Evolutionary conservation across 2,329 filamentous ascomycete species (phyloP).

Genomic region (Ceratocystis albifundus): DNA sequence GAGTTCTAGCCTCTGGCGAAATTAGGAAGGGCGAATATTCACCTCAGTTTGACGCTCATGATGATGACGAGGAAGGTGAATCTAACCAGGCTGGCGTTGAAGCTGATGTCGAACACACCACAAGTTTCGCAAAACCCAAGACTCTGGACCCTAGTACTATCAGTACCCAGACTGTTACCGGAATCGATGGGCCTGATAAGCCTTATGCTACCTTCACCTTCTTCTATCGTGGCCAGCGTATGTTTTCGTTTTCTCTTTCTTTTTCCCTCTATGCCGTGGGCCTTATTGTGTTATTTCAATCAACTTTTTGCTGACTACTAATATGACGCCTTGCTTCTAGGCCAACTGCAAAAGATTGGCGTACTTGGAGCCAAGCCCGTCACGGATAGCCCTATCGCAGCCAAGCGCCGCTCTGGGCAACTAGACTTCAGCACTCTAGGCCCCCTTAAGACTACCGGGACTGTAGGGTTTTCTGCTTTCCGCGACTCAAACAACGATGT

Average conservation of each 20-base stretch:
- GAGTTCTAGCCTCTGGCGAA: constrained; percentile 87
- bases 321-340: constrained; percentile 35
- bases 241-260: constrained; percentile 36
- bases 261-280: neutral
- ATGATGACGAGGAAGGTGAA: constrained; percentile 60
- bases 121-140: constrained; percentile 94
- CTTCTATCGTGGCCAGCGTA: constrained; percentile 90
- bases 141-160: constrained; percentile 92
- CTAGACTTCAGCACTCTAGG: constrained; percentile 76
- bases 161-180: constrained; percentile 97
- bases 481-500: constrained; percentile 54
- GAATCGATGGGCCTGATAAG: constrained; percentile 89
- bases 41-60: constrained; percentile 91
- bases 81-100: constrained; percentile 33
- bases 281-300: constrained; percentile 6
- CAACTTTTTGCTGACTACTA: neutral
- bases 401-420: constrained; percentile 71
- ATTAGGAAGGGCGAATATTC: constrained; percentile 98
- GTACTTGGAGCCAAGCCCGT: constrained; percentile 60
- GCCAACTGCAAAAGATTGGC: constrained; percentile 94
- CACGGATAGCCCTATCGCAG: constrained; percentile 47
- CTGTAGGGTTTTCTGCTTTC: constrained; percentile 82
- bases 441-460: constrained; percentile 74
- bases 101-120: constrained; percentile 87
- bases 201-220: constrained; percentile 97